Evolutionary conservation across 129 eudicot species (phyloP), one percentile per base, ranked within the genome.

Genomic region (Flaveria trinervia): DNA sequence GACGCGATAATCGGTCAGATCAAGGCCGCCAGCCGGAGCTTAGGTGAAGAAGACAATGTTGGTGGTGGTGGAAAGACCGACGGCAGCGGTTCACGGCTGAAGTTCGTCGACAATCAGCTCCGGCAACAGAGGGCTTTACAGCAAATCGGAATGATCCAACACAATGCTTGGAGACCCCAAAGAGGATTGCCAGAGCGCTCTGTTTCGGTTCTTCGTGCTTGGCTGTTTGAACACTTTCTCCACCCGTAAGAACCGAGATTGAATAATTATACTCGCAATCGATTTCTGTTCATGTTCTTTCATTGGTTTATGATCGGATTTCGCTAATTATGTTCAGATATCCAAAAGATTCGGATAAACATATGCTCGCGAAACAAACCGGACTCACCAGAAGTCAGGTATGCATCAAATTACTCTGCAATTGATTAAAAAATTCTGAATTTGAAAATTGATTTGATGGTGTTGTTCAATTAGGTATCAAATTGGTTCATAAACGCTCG

Each of bases 301-400:
- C 5, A 4, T 23, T n/a, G 50, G 33, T 55, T 73, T 55, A 6
- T 80, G 9, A 67, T 18, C 9, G 0, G 7, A 1, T 64, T 44
- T 39, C 73, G 62, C 7, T 3, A 39, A 7, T 61, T 66, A 22
- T 55, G 4, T 70, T 68, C 86, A 93, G 98, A 11, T 93, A 93
- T 82, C 98, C 98, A 12, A 93, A 90, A 82, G 98, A 93, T 81
- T 90, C 96, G 5, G 98, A 93, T 78, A 93, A 93, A 16, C 82
- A 86, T 48, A 88, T 90, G 98, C 96, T 93, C 0, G 97, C 98
- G 1, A 90, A 90, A 68, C 98, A 93, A 50, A 90, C 98, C 0
- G 98, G 98, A 60, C 97, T 93, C 45, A 88, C 97, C 25, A 86
- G 96, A 84, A 89, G 97, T 78, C 98, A 93, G 92, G 98, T 93